Conservation (phyloP, 768 basidiomycete species). For the Collybiopsis luxurians region DNA sequence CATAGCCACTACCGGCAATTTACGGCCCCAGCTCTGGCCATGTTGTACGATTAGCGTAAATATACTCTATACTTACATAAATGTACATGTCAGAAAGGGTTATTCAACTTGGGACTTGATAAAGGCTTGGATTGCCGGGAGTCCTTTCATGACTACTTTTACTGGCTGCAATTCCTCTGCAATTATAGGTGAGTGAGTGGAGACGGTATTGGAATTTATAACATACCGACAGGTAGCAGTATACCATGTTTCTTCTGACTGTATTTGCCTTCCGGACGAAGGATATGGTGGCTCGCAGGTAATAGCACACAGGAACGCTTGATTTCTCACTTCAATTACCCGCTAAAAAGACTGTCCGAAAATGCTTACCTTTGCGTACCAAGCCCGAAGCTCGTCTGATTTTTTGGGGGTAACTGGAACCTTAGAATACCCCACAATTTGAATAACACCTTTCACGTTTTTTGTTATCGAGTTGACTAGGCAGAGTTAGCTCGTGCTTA, state of each 20-base stretch:
- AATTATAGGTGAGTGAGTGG: not conserved
- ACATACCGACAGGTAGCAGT: conserved; percentile 59
- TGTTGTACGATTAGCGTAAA: too few relatives aligned
- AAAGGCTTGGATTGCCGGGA: conserved; percentile 62
- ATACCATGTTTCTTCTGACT: conserved; percentile 63
- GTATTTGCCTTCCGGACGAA: conserved; percentile 35
- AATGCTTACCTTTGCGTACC: conserved; percentile 69
- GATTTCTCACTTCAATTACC: conserved; percentile 9
- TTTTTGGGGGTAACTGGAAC: conserved; percentile 54
- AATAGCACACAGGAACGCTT: conserved; percentile 74
- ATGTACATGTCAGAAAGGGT: too few relatives aligned
- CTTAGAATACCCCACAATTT: conserved; percentile 68
- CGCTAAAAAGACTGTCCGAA: not conserved
- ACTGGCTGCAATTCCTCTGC: conserved; percentile 73
- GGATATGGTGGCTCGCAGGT: conserved; percentile 58
- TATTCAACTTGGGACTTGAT: conserved; percentile 35
- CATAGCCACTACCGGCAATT: too few relatives aligned
- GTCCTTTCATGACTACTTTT: conserved; percentile 64
- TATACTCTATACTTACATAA: too few relatives aligned
- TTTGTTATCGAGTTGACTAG: conserved; percentile 54
- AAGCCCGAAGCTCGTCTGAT: conserved; percentile 53
- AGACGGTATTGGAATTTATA: not conserved
- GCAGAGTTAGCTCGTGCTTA: not conserved
- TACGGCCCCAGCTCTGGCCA: too few relatives aligned
- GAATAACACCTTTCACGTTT: conserved; percentile 68